Base-by-base conservation (phyloP, 208 protist species). In the Crithidia acanthocephali region DNA sequence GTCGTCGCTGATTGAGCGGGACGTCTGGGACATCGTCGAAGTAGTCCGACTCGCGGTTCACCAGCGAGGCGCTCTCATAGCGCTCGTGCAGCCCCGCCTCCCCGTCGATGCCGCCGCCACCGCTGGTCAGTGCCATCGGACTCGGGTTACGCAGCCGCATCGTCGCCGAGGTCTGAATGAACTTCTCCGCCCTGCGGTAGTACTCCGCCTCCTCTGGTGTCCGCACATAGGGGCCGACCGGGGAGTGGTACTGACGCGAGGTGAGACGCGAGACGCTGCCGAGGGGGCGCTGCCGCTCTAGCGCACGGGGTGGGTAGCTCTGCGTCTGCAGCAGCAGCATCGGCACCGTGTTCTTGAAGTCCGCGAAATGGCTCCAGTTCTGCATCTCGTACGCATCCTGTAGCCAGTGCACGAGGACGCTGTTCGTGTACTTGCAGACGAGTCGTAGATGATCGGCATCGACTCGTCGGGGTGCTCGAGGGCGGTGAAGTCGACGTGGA, bases 361-460 rank as follows among this genome's bases (percentile, higher is more conserved):
- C 83, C 0, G 52, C 47, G 68, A 97, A 93, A 70, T 87, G 72
- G 45, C 78, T 60, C 90, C 92, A 97, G 55, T 86, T 88, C 57
- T 91, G 90, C 85, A 97, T 93, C 68, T 97, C 90, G 71, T 93
- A 86, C 9, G 88, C 90, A 67, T 97, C 90, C 64, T 94, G 92
- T 27, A 97, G 81, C 83, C 86, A 95, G 72, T 95, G 90, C 20
- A 97, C 83, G 15, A 97, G 73, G 16, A 86, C 87, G 62, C 81
- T 85, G 61, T 92, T 91, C n/a, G 80, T 79, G 79, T 94, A 94
- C 45, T 69, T 77, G 52, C 82, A 79, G 13, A 83, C 85, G 27
- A 97, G 86, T 95, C 87, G 59, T 86, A 86, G 27, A 97, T 79
- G 53, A 88, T 84, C 15, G 86, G 86, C 92, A 97, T 95, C 48